phyloP scores from a whole-genome alignment of 2,329 filamentous ascomycete species.

The Ophiostoma populinum region DNA sequence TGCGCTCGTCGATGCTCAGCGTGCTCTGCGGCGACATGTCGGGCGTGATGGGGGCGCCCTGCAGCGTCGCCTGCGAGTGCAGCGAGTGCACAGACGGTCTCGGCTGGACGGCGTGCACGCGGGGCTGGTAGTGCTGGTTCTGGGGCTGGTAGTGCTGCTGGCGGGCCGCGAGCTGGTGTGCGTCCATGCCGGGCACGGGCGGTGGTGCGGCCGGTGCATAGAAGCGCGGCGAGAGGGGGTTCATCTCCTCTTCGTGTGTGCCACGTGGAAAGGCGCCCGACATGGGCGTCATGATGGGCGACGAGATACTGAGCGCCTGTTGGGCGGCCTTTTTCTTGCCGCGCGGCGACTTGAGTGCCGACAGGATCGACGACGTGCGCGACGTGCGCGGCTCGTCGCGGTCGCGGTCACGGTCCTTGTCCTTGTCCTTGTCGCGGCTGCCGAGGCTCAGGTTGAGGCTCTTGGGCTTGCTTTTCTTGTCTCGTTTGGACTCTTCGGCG shows the following conservation, averaged over 20 bases:
- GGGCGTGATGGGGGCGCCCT: conserved; percentile 26
- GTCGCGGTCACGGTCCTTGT: conserved; percentile 16
- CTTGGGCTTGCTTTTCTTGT: conserved; percentile 29
- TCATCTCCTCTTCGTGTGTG: conserved; percentile 37
- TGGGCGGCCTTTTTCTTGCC: conserved; percentile 29
- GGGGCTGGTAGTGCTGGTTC: not conserved
- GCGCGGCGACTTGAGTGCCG: conserved; percentile 42
- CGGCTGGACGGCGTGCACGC: not conserved
- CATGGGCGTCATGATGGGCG: conserved; percentile 47
- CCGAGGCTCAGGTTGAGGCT: conserved; percentile 27
- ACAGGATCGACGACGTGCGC: conserved; percentile 40
- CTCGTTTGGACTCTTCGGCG: too few relatives aligned
- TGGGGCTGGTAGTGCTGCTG: not conserved
- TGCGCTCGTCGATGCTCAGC: conserved; percentile 38
- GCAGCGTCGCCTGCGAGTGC: conserved; percentile 10
- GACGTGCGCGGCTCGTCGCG: conserved; percentile 27
- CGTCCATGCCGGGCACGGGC: conserved; percentile 30
- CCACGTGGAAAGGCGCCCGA: conserved; percentile 38
- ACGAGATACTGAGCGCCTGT: conserved; percentile 41
- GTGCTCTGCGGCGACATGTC: conserved; percentile 30
- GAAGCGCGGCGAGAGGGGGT: conserved; percentile 36
- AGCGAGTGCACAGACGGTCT: conserved; percentile 5
- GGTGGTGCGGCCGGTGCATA: conserved; percentile 41
- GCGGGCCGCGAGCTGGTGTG: conserved; percentile 17
- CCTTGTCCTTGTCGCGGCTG: not conserved